A percentile compares a stretch with the other conserved stretches of the same genome.
These are phyloP conservation scores for Leccinum obscurum DNA, from an alignment of 768 basidiomycete species.

Conservation along the genomic window DNA sequence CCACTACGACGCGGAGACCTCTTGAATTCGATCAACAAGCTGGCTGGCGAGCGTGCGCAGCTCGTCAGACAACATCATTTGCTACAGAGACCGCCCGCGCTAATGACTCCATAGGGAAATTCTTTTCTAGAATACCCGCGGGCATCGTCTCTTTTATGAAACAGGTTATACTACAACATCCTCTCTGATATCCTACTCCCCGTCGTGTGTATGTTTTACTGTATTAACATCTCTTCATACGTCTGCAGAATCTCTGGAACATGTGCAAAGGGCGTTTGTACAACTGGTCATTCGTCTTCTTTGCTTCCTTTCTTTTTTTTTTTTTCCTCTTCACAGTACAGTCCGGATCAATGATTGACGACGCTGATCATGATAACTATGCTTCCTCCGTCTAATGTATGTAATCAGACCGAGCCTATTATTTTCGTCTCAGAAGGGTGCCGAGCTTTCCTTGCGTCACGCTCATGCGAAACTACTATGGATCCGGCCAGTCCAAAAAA, in stretches of 20 bases:
- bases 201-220: not conserved
- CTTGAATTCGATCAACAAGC: slow-evolving; percentile 78
- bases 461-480: too few species aligned
- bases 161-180: not conserved
- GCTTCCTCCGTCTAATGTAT: not conserved
- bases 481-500: too few species aligned
- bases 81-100: slow-evolving; percentile 34
- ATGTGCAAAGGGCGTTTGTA: not conserved
- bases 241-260: not conserved
- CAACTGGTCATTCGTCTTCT: not conserved
- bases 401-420: not conserved
- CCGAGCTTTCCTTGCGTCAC: not conserved
- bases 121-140: slow-evolving; percentile 5
- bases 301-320: not conserved
- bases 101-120: slow-evolving; percentile 26
- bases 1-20: slow-evolving; percentile 78
- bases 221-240: not conserved
- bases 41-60: slow-evolving; percentile 63
- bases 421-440: not conserved
- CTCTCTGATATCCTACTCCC: not conserved
- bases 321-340: not conserved
- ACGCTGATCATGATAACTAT: not conserved
- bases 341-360: not conserved
- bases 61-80: slow-evolving; percentile 32
- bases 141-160: not conserved